phyloP scores from a whole-genome alignment of 805 yeast species.

The Yamadazyma olivae region DNA sequence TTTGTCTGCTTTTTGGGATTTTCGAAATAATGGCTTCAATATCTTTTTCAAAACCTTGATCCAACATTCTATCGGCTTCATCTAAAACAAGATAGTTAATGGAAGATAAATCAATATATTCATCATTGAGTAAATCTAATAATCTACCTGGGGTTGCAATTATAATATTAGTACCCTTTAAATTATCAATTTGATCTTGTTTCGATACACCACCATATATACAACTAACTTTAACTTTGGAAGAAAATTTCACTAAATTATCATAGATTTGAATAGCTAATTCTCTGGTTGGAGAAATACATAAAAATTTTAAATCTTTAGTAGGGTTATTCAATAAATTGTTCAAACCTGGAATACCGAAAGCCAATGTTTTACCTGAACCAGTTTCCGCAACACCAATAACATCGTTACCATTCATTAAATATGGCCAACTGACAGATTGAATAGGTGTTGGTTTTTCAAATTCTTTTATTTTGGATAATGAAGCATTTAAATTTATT shows the following conservation, averaged over 20 bases:
- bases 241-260: conserved; percentile 66
- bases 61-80: conserved; percentile 99
- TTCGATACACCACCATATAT: conserved; percentile 98
- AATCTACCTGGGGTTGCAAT: conserved; percentile 99
- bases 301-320: conserved; percentile 67
- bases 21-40: conserved; percentile 76
- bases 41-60: conserved; percentile 97
- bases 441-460: conserved; percentile 96
- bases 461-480: conserved; percentile 63
- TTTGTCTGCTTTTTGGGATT: conserved; percentile 63
- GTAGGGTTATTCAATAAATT: conserved; percentile 45
- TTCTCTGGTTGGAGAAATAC: conserved; percentile 96
- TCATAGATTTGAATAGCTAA: conserved; percentile 92
- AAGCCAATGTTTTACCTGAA: conserved; percentile 95
- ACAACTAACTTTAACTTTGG: conserved; percentile 71
- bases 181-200: conserved; percentile 76
- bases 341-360: conserved; percentile 94
- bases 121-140: conserved; percentile 86
- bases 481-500: conserved; percentile 51
- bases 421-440: conserved; percentile 90
- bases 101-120: conserved; percentile 63
- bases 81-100: conserved; percentile 85
- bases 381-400: conserved; percentile 99
- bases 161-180: conserved; percentile 69
- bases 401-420: conserved; percentile 76